phyloP scores from a whole-genome alignment of 768 basidiomycete genomes.

The Xerocomus potaroensis region DNA sequence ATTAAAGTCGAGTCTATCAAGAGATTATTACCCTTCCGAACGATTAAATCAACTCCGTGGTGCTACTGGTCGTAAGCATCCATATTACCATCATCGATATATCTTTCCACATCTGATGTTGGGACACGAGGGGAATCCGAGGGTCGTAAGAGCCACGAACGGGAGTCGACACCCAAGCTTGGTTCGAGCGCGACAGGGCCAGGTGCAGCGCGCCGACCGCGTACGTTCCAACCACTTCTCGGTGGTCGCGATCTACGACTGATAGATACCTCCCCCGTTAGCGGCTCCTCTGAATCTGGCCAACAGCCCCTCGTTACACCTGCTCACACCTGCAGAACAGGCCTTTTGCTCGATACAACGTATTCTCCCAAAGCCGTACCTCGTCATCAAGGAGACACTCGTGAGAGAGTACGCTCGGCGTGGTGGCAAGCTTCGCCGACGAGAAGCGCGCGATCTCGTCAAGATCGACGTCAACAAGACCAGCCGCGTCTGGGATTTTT shows the following conservation, averaged over 20 bases:
- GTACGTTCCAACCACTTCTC: conserved; percentile 29
- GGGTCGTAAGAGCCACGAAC: conserved; percentile 56
- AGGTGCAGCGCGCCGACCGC: conserved; percentile 39
- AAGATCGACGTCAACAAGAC: conserved; percentile 95
- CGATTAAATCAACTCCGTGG: conserved; percentile 46
- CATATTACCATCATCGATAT: conserved; percentile 31
- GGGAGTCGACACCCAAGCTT: conserved; percentile 54
- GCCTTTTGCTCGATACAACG: conserved; percentile 83
- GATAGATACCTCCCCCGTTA: too few relatives aligned
- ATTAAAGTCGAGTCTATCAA: conserved; percentile 52
- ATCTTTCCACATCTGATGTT: neutral
- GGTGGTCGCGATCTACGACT: neutral
- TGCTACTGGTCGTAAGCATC: conserved; percentile 45
- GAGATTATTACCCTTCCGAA: conserved; percentile 55
- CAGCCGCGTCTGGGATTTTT: conserved; percentile 88
- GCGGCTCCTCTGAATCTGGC: conserved; percentile 81
- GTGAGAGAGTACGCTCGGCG: conserved; percentile 90
- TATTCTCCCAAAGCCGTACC: conserved; percentile 92
- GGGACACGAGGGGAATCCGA: conserved; percentile 39
- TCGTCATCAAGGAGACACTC: conserved; percentile 92
- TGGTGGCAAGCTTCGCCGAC: conserved; percentile 80
- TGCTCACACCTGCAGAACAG: conserved; percentile 87
- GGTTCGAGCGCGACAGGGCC: conserved; percentile 31
- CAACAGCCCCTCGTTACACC: conserved; percentile 83
- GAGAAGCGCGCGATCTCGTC: conserved; percentile 86